Evolutionary conservation across 139 green algal species (phyloP), one percentile per base, ranked within the genome.

Genomic region (Chlamydomonas sp.): DNA sequence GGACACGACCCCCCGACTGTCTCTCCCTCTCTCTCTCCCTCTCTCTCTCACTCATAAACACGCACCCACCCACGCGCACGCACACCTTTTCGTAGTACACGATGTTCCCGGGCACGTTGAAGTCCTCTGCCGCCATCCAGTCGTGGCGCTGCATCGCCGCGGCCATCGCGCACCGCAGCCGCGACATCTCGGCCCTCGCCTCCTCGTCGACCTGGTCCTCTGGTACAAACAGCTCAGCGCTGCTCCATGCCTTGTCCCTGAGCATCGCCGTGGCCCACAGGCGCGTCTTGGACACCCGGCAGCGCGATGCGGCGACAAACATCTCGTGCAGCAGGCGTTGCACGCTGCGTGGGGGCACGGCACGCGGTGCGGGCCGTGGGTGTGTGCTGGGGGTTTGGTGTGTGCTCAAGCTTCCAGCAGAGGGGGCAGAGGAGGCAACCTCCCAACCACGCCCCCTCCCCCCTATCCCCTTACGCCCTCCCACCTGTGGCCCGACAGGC

Each of bases 401-500:
- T 16, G 47, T 57, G 22, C 20, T 16, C 16, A 16, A 20, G 22
- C 8, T 30, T 6, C 24, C 50, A 61, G 13, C 50, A 28, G 16
- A n/a, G n/a, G n/a, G n/a, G n/a, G n/a, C n/a, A n/a, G n/a, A n/a
- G n/a, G n/a, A n/a, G n/a, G n/a, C n/a, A n/a, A n/a, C n/a, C n/a
- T n/a, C n/a, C n/a, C n/a, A n/a, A n/a, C n/a, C n/a, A n/a, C n/a
- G n/a, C n/a, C n/a, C n/a, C n/a, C n/a, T n/a, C n/a, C n/a, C n/a
- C n/a, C n/a, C n/a, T n/a, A 77, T 60, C 85, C 77, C 10, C 82
- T 62, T 47, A 83, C 58, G 57, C 77, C 73, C 58, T 80, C 74
- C 48, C 82, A 81, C 60, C 65, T 70, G n/a, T 84, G 60, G n/a
- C n/a, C n/a, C 16, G 79, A 83, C 24, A 91, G 75, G 16, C 86